phyloP scores from a whole-genome alignment of 306 rosid genomes.

The Herpetospermum pedunculosum region DNA sequence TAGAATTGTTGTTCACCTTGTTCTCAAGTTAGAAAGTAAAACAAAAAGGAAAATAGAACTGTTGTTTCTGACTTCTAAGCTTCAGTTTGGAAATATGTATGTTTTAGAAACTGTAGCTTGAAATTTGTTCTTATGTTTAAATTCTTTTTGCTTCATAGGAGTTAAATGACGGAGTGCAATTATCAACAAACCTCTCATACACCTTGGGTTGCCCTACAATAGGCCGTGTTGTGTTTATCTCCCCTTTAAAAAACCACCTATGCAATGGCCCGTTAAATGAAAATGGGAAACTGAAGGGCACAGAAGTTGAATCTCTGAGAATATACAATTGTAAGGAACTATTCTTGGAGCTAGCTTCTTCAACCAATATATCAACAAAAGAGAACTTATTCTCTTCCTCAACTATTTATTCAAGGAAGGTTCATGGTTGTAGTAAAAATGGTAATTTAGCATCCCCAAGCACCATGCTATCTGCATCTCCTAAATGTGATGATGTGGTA shows the following conservation, averaged over 20 bases:
- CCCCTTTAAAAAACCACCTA: slow-evolving; percentile 24
- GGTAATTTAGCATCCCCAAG: slow-evolving; percentile 45
- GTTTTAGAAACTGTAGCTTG: neutral
- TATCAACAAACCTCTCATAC: slow-evolving; percentile 56
- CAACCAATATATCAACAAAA: slow-evolving; percentile 21
- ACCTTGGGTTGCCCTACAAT: slow-evolving; percentile 63
- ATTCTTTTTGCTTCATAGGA: slow-evolving; percentile 30
- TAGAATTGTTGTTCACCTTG: neutral
- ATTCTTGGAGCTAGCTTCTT: slow-evolving; percentile 42
- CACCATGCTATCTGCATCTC: slow-evolving; percentile 27
- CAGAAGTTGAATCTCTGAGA: slow-evolving; percentile 15
- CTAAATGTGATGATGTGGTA: slow-evolving; percentile 27
- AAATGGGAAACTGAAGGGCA: slow-evolving; percentile 18
- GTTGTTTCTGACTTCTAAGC: neutral
- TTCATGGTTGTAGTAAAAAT: slow-evolving; percentile 23
- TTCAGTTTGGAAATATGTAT: neutral
- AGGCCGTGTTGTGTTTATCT: slow-evolving; percentile 40
- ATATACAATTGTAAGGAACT: slow-evolving; percentile 51
- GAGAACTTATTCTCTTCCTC: slow-evolving; percentile 13
- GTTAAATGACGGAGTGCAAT: slow-evolving; percentile 47
- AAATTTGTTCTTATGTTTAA: neutral
- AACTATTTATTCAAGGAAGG: slow-evolving; percentile 22
- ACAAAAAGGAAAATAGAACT: neutral
- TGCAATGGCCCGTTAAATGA: slow-evolving; percentile 19
- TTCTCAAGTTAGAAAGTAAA: neutral